Evolutionary conservation across 805 yeast species (phyloP).

Genomic region (Wickerhamomyces strasburgensis): DNA sequence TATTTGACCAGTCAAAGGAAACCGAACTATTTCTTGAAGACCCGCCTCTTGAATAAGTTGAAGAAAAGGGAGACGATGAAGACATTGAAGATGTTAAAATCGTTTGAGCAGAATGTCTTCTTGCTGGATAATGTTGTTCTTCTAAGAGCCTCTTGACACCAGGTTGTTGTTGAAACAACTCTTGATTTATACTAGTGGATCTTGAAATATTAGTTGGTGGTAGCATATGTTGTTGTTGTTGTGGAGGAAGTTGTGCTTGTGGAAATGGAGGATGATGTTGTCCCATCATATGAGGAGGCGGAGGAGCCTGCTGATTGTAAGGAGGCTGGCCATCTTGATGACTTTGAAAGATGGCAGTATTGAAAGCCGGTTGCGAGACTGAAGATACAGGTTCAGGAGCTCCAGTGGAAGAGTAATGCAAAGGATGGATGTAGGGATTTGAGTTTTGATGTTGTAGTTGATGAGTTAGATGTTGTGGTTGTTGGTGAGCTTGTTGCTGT

Average conservation of each 20-base stretch:
- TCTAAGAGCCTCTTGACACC: slow-evolving; percentile 26
- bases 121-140: slow-evolving; percentile 21
- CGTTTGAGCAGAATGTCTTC: slow-evolving; percentile 27
- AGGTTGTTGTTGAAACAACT: slow-evolving; percentile 21
- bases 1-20: slow-evolving; percentile 30
- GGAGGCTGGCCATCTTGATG: slow-evolving; percentile 9
- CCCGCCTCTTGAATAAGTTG: slow-evolving; percentile 30
- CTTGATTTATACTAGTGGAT: slow-evolving; percentile 23
- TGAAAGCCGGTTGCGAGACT: slow-evolving; percentile 16
- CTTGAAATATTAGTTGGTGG: slow-evolving; percentile 16
- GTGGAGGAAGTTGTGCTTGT: slow-evolving; percentile 7
- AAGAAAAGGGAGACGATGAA: slow-evolving; percentile 29
- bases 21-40: slow-evolving; percentile 38
- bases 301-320: slow-evolving; percentile 12
- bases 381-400: too few species aligned
- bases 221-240: slow-evolving; percentile 15
- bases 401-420: too few species aligned
- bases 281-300: background rate
- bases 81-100: slow-evolving; percentile 21
- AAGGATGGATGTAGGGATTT: too few species aligned
- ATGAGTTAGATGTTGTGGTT: slow-evolving; percentile 4
- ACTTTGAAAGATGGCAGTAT: slow-evolving; percentile 17
- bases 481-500: slow-evolving; percentile 2
- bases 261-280: slow-evolving; percentile 3
- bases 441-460: slow-evolving; percentile 4